Evolutionary conservation across 129 eudicot genomes (phyloP).

Genomic region (Mikania micrantha): DNA sequence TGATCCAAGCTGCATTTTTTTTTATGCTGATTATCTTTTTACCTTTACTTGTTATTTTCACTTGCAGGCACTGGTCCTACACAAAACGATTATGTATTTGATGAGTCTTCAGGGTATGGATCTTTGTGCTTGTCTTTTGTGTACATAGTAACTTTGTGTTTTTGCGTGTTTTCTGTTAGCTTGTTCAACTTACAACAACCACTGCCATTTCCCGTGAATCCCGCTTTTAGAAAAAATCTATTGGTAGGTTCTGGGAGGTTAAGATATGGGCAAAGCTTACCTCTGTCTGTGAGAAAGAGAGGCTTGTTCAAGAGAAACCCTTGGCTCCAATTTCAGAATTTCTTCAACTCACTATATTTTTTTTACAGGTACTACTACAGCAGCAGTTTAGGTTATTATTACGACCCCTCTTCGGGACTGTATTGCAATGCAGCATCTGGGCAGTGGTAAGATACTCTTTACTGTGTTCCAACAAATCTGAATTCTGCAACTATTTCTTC

Average conservation of each 20-base stretch:
- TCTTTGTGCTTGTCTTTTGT: background rate
- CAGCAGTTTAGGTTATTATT: slow-evolving; percentile 82
- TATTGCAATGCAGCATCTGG: slow-evolving; percentile 82
- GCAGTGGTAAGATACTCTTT: slow-evolving; percentile 51
- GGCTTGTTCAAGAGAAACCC: too few species aligned
- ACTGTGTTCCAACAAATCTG: too few species aligned
- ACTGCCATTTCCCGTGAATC: too few species aligned
- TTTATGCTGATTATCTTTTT: background rate
- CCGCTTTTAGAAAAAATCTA: too few species aligned
- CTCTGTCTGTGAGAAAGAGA: too few species aligned
- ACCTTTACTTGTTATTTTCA: background rate
- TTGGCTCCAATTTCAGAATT: too few species aligned
- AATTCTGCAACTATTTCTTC: background rate
- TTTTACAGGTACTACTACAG: slow-evolving; percentile 82
- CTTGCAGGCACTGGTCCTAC: slow-evolving; percentile 46
- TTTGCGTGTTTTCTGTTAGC: background rate
- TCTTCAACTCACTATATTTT: background rate
- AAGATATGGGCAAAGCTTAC: too few species aligned
- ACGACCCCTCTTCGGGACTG: slow-evolving; percentile 72
- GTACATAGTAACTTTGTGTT: slow-evolving; percentile 1
- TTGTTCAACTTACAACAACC: too few species aligned
- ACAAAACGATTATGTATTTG: slow-evolving; percentile 64
- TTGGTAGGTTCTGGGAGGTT: too few species aligned
- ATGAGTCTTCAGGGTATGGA: slow-evolving; percentile 82
- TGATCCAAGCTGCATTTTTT: background rate